Conservation (phyloP, 1,139 yeast species). For the Blastobotrys aristatus region DNA sequence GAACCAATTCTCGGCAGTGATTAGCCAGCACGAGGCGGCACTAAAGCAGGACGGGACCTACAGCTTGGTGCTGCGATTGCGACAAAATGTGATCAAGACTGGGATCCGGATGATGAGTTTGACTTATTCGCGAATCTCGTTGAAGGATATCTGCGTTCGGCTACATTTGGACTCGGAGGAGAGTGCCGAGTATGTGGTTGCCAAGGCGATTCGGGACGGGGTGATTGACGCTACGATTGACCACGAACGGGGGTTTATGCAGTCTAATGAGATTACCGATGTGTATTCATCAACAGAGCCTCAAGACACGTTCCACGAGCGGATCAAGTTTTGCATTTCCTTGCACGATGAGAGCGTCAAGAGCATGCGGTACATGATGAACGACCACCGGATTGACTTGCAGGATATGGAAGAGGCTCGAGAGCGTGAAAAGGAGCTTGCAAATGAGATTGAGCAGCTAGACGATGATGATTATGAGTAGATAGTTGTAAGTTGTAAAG, state of each 20-base stretch:
- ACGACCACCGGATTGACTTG: constrained; percentile 45
- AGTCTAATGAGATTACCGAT: constrained; percentile 79
- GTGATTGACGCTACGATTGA: constrained; percentile 94
- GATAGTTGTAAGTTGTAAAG: no score
- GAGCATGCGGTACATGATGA: constrained; percentile 85
- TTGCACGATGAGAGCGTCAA: constrained; percentile 90
- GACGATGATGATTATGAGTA: constrained; percentile 38
- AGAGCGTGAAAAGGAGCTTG: constrained; percentile 50
- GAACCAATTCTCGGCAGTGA: constrained; percentile 69
- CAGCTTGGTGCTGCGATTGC: constrained; percentile 78
- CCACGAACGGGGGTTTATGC: constrained; percentile 89
- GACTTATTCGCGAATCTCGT: constrained; percentile 84
- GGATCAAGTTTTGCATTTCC: constrained; percentile 86
- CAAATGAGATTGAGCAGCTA: constrained; percentile 41
- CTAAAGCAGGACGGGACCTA: constrained; percentile 77
- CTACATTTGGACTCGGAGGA: constrained; percentile 91
- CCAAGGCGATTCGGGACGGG: constrained; percentile 95
- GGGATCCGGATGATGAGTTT: constrained; percentile 93
- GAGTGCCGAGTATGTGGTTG: constrained; percentile 92
- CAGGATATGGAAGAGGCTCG: constrained; percentile 55
- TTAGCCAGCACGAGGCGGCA: constrained; percentile 55
- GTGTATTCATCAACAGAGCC: constrained; percentile 86
- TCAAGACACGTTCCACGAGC: constrained; percentile 82
- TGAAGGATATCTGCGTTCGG: constrained; percentile 86
- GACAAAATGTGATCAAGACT: constrained; percentile 96